phyloP scores from a whole-genome alignment of 108 stramenopile genomes.

The Conticribra guillardii region DNA sequence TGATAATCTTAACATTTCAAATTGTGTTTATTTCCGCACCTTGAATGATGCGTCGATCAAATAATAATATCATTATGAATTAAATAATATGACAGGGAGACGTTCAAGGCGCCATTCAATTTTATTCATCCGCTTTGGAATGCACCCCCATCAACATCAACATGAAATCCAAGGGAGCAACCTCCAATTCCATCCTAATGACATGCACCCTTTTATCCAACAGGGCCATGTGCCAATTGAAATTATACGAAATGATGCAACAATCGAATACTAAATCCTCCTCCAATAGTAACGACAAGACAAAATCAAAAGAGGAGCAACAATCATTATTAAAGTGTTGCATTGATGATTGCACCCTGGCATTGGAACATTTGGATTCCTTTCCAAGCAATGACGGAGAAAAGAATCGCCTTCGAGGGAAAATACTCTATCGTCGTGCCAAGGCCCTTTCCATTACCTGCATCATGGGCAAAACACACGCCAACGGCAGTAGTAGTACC shows the following conservation, averaged over 20 bases:
- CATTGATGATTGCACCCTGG: constrained; percentile 72
- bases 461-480: too few relatives aligned
- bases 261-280: neutral
- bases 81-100: constrained; percentile 38
- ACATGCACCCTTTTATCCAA: constrained; percentile 71
- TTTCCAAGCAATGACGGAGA: constrained; percentile 19
- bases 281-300: neutral
- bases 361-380: constrained; percentile 53
- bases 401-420: constrained; percentile 50
- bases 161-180: neutral
- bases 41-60: neutral
- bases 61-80: neutral
- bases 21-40: neutral
- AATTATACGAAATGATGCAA: constrained; percentile 17
- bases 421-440: constrained; percentile 81
- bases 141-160: constrained; percentile 34
- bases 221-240: constrained; percentile 79
- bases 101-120: constrained; percentile 47
- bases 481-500: too few relatives aligned
- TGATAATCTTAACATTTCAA: neutral
- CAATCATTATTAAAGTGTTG: constrained; percentile 50
- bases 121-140: constrained; percentile 57
- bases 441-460: constrained; percentile 64
- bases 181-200: constrained; percentile 4
- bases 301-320: neutral